Percentiles rank a stretch among this genome's conserved stretches.
phyloP scores from a whole-genome alignment of 768 basidiomycete genomes.

The Cystofilobasidium capitatum region DNA sequence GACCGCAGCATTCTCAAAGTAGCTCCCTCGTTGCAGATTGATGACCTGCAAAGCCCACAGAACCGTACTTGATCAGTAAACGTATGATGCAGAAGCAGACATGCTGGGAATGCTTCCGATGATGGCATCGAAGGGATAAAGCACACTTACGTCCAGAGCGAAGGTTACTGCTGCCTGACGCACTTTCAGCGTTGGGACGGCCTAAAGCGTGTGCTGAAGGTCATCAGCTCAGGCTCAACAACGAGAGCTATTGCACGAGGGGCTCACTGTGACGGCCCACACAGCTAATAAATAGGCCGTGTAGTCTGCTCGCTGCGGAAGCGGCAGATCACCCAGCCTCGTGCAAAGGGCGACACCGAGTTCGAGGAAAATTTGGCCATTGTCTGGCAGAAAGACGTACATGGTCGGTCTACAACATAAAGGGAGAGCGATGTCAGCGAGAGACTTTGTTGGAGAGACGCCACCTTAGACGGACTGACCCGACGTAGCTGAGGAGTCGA shows the following conservation, averaged over 20 bases:
- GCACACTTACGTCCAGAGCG: too few relatives aligned
- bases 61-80: too few relatives aligned
- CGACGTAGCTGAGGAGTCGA: background rate
- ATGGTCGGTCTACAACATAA: background rate
- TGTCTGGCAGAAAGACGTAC: background rate
- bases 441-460: background rate
- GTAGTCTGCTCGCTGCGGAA: background rate
- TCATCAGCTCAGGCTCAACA: background rate
- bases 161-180: too few relatives aligned
- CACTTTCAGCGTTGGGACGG: background rate
- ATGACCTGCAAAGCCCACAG: too few relatives aligned
- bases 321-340: background rate
- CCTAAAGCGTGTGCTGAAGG: background rate
- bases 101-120: too few relatives aligned
- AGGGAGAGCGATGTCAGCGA: background rate
- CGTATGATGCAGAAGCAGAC: too few relatives aligned
- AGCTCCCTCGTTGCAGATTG: background rate
- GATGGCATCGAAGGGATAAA: too few relatives aligned
- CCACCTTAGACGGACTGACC: background rate
- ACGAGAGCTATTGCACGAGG: background rate
- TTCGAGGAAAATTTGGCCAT: background rate
- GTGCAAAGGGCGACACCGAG: background rate
- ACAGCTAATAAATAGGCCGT: background rate
- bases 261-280: background rate
- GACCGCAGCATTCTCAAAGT: background rate